These are phyloP conservation scores for Ascochyta lentis DNA, from an alignment of 2,329 filamentous ascomycete species.

Conservation along the genomic window DNA sequence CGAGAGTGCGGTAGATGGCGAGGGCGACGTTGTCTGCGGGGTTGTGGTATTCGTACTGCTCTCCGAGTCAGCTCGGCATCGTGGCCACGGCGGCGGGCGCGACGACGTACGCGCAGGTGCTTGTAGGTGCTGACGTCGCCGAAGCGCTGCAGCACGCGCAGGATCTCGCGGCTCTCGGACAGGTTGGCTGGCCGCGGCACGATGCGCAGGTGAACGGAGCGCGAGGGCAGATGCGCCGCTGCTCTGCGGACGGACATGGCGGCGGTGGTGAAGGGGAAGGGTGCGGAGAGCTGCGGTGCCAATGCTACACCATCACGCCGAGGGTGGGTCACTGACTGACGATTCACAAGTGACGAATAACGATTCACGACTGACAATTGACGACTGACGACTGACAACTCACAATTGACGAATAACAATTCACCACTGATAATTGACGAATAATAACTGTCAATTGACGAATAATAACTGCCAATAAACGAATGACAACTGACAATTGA, in stretches of 20 bases:
- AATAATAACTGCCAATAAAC: no score
- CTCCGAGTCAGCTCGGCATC: not conserved
- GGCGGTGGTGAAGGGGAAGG: constrained; percentile 2
- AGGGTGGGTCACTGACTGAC: constrained; percentile 22
- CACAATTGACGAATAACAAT: no score
- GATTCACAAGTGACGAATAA: no score
- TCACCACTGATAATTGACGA: no score
- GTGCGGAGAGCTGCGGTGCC: not conserved
- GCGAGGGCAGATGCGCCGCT: constrained; percentile 40
- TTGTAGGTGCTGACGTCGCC: constrained; percentile 58
- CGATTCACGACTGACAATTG: no score
- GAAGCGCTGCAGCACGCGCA: constrained; percentile 56
- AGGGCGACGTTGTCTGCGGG: constrained; percentile 53
- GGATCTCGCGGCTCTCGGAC: constrained; percentile 58
- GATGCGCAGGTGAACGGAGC: constrained; percentile 57
- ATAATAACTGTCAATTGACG: no score
- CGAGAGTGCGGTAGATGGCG: constrained; percentile 54
- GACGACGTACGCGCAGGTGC: constrained; percentile 48
- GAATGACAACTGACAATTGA: no score
- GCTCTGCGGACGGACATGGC: constrained; percentile 41
- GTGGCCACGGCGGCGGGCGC: not conserved
- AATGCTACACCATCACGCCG: constrained; percentile 17
- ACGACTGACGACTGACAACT: no score
- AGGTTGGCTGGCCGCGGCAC: constrained; percentile 56
- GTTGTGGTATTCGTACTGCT: constrained; percentile 53